A percentile compares a stretch with the other conserved stretches of the same genome.
phyloP scores from a whole-genome alignment of 2,329 filamentous ascomycete species.

The Ophiognomonia clavigignenti-juglandacearum region DNA sequence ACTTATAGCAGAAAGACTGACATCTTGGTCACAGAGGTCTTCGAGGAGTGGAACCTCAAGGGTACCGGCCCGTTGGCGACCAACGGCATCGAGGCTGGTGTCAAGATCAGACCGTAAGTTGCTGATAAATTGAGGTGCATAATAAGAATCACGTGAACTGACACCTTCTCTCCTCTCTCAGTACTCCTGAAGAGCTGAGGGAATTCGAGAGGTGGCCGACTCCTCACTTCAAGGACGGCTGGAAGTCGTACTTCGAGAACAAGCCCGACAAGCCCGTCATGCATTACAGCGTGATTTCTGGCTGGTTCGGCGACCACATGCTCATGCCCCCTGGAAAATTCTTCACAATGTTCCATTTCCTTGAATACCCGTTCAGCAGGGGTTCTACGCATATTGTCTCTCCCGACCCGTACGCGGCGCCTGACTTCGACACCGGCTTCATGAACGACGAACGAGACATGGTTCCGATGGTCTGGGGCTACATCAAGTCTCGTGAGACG shows the following conservation, averaged over 20 bases:
- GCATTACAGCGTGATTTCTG: conserved; percentile 75
- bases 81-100: conserved; percentile 75
- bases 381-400: conserved; percentile 66
- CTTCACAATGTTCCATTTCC: conserved; percentile 80
- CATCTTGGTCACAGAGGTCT: conserved; percentile 44
- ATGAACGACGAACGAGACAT: conserved; percentile 85
- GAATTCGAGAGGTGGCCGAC: conserved; percentile 70
- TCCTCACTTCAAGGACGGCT: conserved; percentile 67
- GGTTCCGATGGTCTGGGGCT: conserved; percentile 80
- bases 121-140: no score
- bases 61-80: conserved; percentile 74
- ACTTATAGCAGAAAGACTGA: conserved; percentile 6
- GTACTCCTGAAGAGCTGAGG: conserved; percentile 59
- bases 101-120: conserved; percentile 76
- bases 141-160: no score
- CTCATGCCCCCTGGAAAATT: conserved; percentile 69
- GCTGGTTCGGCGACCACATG: conserved; percentile 59
- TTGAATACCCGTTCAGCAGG: conserved; percentile 73
- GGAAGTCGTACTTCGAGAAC: conserved; percentile 78
- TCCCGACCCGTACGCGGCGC: conserved; percentile 67
- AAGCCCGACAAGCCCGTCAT: conserved; percentile 84
- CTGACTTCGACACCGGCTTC: conserved; percentile 77
- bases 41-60: conserved; percentile 73
- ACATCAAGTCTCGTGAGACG: conserved; percentile 78
- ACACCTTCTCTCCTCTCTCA: no score